Evolutionary conservation across 202 grass and related monocot species (phyloP).

Genomic region (Zoysia matrella): DNA sequence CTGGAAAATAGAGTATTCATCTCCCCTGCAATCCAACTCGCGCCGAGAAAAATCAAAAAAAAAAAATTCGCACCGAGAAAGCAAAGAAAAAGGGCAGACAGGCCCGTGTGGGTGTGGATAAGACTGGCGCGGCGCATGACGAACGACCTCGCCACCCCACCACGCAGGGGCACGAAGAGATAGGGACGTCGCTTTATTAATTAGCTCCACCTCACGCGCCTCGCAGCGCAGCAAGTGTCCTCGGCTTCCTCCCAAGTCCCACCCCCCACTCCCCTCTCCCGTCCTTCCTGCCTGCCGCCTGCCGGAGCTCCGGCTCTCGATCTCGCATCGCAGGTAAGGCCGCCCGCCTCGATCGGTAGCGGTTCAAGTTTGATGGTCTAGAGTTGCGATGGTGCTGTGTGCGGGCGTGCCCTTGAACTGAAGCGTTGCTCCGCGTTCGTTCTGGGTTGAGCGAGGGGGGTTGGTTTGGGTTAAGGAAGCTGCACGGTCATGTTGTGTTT

Average conservation of each 20-base stretch:
- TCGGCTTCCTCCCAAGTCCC: too few species aligned
- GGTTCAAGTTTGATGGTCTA: not conserved
- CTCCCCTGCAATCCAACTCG: too few species aligned
- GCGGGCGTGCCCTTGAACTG: not conserved
- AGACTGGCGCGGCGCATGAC: too few species aligned
- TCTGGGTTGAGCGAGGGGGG: not conserved
- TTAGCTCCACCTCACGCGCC: slow-evolving; percentile 24
- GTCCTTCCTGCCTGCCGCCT: not conserved
- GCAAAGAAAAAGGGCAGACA: too few species aligned
- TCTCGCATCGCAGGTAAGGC: slow-evolving; percentile 37
- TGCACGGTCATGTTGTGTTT: not conserved
- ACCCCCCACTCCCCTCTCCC: not conserved
- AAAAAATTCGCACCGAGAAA: too few species aligned
- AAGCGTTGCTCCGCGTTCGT: not conserved
- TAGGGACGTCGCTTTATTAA: slow-evolving; percentile 51
- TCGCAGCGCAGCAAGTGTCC: not conserved
- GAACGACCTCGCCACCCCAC: too few species aligned
- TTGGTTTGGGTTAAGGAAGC: not conserved
- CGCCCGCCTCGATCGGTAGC: not conserved
- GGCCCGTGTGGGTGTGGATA: too few species aligned
- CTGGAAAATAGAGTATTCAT: too few species aligned
- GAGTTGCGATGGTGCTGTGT: not conserved
- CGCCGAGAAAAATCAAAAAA: too few species aligned
- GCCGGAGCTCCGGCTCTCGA: not conserved
- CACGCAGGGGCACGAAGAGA: too few species aligned